Base-by-base conservation (phyloP, 2,329 filamentous ascomycete species). In the Metarhizium brunneum region DNA sequence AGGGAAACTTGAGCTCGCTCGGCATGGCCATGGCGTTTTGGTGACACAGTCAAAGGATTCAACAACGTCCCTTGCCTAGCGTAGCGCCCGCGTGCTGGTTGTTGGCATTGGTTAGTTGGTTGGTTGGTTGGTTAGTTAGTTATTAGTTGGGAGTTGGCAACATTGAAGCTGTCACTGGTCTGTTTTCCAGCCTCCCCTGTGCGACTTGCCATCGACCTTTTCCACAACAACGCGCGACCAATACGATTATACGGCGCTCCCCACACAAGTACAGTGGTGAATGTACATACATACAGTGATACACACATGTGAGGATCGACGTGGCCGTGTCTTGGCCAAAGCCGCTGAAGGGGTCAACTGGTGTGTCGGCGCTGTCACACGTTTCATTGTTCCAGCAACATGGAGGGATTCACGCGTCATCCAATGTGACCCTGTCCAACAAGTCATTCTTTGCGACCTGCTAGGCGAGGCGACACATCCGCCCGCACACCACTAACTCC, bases 381-480 rank as follows among this genome's bases (percentile, higher is more conserved):
- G 45, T 48, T 48, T 48, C 45, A 48, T 48, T 30, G 25, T 16
- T 25, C 45, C n/a, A 20, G 20, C 13, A 16, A 16, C 20, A 48
- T 16, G 7, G 50, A 43, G 43, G 52, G 30, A 53, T 53, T 47
- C 52, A 53, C 52, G 52, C 43, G 52, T 25, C 52, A 45, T 36
- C 45, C 52, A 43, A 54, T 55, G 48, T 35, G 35, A 51, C 47
- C 50, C 25, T 47, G 40, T 16, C 40, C 25, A 52, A 25, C 35
- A 18, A 30, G 45, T 36, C 52, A 49, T 14, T 50, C 42, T 45
- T 50, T 45, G 8, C 20, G 43, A 14, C 35, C 2, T 49, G 35
- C 45, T 29, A 49, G 20, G 8, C n/a, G 10, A 6, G 45, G 13
- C 18, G 6, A 20, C n/a, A 38, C 42, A 32, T 25, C 25, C 25